Evolutionary conservation across 2,329 filamentous ascomycete genomes (phyloP).

Genomic region (Aureobasidium leucospermi): DNA sequence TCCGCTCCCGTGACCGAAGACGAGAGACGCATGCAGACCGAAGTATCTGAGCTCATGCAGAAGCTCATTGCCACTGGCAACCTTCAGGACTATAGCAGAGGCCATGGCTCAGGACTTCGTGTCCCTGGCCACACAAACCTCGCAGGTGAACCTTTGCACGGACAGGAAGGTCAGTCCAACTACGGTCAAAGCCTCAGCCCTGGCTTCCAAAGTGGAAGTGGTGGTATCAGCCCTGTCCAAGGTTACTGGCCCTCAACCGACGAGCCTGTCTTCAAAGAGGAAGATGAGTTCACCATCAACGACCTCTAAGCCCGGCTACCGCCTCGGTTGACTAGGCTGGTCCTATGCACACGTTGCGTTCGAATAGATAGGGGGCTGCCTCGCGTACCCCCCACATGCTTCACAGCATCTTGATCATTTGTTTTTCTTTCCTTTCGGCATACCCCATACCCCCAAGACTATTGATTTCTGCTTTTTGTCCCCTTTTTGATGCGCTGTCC

Average conservation of each 20-base stretch:
- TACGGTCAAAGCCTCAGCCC: constrained; percentile 39
- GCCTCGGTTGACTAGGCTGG: neutral
- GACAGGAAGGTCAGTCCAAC: constrained; percentile 34
- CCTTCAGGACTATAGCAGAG: constrained; percentile 59
- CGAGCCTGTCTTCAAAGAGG: constrained; percentile 71
- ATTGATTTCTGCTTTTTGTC: constrained; percentile 3
- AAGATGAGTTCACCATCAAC: constrained; percentile 66
- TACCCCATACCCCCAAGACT: constrained; percentile 6
- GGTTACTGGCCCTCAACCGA: constrained; percentile 40
- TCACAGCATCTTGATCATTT: constrained; percentile 11
- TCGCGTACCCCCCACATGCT: neutral
- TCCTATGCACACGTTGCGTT: neutral
- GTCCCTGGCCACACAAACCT: constrained; percentile 92
- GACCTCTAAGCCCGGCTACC: neutral
- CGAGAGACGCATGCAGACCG: constrained; percentile 89
- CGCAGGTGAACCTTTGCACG: constrained; percentile 66
- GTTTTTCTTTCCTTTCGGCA: constrained; percentile 8
- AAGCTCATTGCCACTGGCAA: constrained; percentile 57
- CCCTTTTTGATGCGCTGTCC: neutral
- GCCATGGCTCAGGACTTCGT: constrained; percentile 73
- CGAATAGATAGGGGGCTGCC: constrained; percentile 4
- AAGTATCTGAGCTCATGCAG: constrained; percentile 77
- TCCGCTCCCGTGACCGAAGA: constrained; percentile 84
- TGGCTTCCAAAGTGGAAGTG: constrained; percentile 55
- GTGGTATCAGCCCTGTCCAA: constrained; percentile 46